These are phyloP conservation scores for Artomyces pyxidatus DNA, from an alignment of 768 basidiomycete genomes.

Conservation along the genomic window DNA sequence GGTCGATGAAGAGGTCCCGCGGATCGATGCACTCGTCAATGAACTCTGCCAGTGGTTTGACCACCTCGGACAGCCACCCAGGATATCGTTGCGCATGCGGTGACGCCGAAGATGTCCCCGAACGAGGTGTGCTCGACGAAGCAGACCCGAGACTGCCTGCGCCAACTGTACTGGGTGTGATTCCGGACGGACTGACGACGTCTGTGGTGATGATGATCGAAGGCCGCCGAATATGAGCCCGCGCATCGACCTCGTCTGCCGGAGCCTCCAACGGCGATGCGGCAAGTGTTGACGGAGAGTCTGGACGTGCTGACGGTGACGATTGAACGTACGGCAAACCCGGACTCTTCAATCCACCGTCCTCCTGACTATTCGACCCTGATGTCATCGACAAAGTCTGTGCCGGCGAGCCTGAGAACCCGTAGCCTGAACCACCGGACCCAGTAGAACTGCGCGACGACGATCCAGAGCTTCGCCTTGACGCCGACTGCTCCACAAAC, in stretches of 20 bases:
- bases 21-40: constrained; percentile 61
- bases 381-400: constrained; percentile 11
- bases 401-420: constrained; percentile 6
- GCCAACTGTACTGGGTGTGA: background rate
- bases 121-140: background rate
- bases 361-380: constrained; percentile 13
- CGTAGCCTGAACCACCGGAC: background rate
- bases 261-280: background rate
- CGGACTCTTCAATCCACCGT: constrained; percentile 8
- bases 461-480: constrained; percentile 1
- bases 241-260: background rate
- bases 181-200: background rate
- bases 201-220: constrained; percentile 1
- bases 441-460: constrained; percentile 3
- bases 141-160: no score
- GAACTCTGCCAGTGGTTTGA: constrained; percentile 51
- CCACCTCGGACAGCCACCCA: constrained; percentile 54
- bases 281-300: background rate
- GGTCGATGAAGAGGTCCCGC: constrained; percentile 50
- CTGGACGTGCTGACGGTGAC: constrained; percentile 4
- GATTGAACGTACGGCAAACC: background rate
- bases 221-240: background rate
- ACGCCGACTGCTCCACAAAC: background rate
- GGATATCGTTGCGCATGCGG: constrained; percentile 38
- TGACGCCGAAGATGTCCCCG: background rate